phyloP scores from a whole-genome alignment of 139 green algal species.

The Chlorella sp. region DNA sequence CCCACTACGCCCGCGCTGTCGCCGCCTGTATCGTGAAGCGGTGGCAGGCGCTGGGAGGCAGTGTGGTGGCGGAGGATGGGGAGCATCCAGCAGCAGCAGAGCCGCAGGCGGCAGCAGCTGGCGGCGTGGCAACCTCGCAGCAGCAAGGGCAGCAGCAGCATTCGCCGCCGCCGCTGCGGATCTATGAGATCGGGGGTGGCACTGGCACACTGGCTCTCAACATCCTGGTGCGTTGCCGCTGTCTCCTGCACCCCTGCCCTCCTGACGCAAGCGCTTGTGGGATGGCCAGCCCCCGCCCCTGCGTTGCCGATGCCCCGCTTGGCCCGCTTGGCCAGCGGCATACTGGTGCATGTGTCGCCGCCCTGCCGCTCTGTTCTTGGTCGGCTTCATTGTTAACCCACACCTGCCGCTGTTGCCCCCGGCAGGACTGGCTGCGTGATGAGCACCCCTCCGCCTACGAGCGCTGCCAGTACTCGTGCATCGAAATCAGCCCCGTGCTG shows the following conservation, averaged over 20 bases:
- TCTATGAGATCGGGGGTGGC: slow-evolving; percentile 86
- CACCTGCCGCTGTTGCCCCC: background rate
- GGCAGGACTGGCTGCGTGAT: slow-evolving; percentile 71
- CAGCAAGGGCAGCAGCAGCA: background rate
- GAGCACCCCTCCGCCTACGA: slow-evolving; percentile 61
- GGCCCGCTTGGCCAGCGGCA: background rate
- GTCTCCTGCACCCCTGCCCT: no score
- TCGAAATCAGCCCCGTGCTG: slow-evolving; percentile 78
- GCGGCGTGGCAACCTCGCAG: no score
- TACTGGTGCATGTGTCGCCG: background rate
- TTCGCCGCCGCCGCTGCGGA: slow-evolving; percentile 53
- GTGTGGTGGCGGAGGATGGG: background rate
- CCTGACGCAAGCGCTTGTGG: no score
- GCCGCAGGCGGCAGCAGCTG: no score
- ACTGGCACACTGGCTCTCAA: slow-evolving; percentile 79
- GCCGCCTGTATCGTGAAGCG: slow-evolving; percentile 55
- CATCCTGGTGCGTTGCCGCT: slow-evolving; percentile 71
- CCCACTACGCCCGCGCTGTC: slow-evolving; percentile 74
- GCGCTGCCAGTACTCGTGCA: slow-evolving; percentile 66
- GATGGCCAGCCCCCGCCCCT: no score
- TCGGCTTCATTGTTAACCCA: background rate
- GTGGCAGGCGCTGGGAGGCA: slow-evolving; percentile 4
- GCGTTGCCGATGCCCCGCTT: no score
- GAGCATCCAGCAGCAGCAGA: background rate
- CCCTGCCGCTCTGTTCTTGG: background rate